Percentiles rank a stretch among this genome's conserved stretches.
Evolutionary conservation across 257 asterid genomes (phyloP).

Genomic region (Oldenlandia corymbosa): DNA sequence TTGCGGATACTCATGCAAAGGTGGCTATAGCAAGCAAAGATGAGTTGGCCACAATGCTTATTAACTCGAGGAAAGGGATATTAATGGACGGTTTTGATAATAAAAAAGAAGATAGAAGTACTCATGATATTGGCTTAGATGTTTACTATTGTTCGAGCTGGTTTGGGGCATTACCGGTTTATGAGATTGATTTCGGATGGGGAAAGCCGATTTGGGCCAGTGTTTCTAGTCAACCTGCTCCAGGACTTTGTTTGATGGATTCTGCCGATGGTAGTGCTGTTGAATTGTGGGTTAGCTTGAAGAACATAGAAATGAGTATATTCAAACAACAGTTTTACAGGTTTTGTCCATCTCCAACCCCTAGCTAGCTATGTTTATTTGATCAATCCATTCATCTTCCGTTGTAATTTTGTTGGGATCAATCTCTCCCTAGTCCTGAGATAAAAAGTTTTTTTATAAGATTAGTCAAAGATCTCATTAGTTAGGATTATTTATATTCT

Average conservation of each 20-base stretch:
- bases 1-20: not conserved
- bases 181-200: slow-evolving; percentile 28
- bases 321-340: slow-evolving; percentile 11
- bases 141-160: not conserved
- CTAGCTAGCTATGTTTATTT: not conserved
- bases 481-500: too few relatives aligned
- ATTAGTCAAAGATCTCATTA: too few relatives aligned
- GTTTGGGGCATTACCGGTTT: slow-evolving; percentile 4
- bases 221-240: not conserved
- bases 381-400: too few relatives aligned
- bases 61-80: not conserved
- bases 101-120: too few relatives aligned
- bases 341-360: slow-evolving; percentile 6
- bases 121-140: too few relatives aligned
- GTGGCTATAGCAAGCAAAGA: slow-evolving; percentile 3
- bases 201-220: slow-evolving; percentile 27
- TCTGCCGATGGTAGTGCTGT: slow-evolving; percentile 6
- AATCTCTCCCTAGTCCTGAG: too few relatives aligned
- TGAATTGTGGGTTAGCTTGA: slow-evolving; percentile 18
- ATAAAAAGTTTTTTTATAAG: too few relatives aligned
- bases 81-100: not conserved
- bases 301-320: not conserved
- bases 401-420: too few relatives aligned
- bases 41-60: slow-evolving; percentile 5
- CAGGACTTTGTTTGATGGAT: slow-evolving; percentile 11